Base-by-base conservation (phyloP, 2,329 filamentous ascomycete species). In the Elsinoe australis region DNA sequence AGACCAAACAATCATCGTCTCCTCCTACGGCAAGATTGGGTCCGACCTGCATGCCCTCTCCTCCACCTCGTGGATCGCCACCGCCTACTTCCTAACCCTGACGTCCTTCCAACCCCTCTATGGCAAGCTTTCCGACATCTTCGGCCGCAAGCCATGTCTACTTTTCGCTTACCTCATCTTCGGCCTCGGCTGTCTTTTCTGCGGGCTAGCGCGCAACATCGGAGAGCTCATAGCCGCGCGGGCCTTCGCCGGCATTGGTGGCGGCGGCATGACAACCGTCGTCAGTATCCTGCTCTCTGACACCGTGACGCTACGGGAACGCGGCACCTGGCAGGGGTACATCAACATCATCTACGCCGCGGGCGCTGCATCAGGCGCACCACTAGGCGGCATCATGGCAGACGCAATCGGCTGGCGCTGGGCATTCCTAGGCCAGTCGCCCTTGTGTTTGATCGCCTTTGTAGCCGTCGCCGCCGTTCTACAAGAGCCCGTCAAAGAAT, bases 11-110 rank as follows among this genome's bases (percentile, higher is more conserved):
- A 78, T 89, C 47, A 80, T 85, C 22, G 78, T 89, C 41, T 79
- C 80, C n/a, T 81, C 76, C n/a, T 88, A 88, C 62, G 83, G 82
- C 42, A 79, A 75, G 53, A 89, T 90, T 56, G 85, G 84, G 8
- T 85, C 76, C 49, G 85, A 89, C 53, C 68, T 90, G 21, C 72
- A 85, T 45, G 83, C 85, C 1, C 71, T 90, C 46, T 86, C 83
- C 59, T 78, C 77, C 54, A 87, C 83, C 3, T 83, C 78, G 46
- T 88, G 85, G 84, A 82, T 88, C 51, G 83, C 83, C 21, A 79
- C 78, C 19, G 73, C 73, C 7, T 84, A 89, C 61, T 83, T 87
- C 57, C 71, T 89, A 46, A 86, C 84, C 1, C 66, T 86, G 45
- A 85, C 83, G 2, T 81, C 80, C 17, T 86, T 83, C 56, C 85